phyloP scores from a whole-genome alignment of 1,284 basidiomycete genomes.

The Lentinus polychrous region DNA sequence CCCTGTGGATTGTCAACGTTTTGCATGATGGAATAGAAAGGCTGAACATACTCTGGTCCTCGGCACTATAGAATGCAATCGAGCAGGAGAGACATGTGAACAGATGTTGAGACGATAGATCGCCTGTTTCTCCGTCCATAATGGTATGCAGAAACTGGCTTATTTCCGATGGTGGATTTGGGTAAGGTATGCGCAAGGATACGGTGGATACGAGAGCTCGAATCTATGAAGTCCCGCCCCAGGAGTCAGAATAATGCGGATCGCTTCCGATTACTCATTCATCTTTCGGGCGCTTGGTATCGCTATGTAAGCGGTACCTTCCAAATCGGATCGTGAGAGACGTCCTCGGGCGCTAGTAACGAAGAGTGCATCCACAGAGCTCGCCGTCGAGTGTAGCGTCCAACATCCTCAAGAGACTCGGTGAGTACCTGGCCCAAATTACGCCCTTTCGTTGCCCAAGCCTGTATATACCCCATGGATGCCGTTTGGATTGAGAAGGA shows the following conservation, averaged over 20 bases:
- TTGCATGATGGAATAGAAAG: neutral
- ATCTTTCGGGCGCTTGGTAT: too few relatives aligned
- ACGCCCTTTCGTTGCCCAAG: neutral
- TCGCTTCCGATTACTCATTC: neutral
- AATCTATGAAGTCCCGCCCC: neutral
- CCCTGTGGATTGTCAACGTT: slow-evolving; percentile 36
- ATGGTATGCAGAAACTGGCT: neutral
- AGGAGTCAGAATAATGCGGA: neutral
- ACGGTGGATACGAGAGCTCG: neutral
- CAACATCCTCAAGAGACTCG: slow-evolving; percentile 11
- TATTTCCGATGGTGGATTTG: neutral
- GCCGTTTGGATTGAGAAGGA: neutral
- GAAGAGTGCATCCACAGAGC: neutral
- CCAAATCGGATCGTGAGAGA: too few relatives aligned
- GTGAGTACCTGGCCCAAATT: slow-evolving; percentile 3
- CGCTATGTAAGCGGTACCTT: too few relatives aligned
- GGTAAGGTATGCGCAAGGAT: neutral
- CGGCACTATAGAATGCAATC: slow-evolving; percentile 81
- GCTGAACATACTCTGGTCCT: slow-evolving; percentile 69
- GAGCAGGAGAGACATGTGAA: slow-evolving; percentile 93
- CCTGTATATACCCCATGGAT: neutral
- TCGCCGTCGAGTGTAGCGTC: slow-evolving; percentile 2
- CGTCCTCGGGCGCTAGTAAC: too few relatives aligned
- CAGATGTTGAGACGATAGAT: slow-evolving; percentile 20
- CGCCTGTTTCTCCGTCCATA: slow-evolving; percentile 2